phyloP scores from a whole-genome alignment of 257 asterid species.

The Anisodus acutangulus region DNA sequence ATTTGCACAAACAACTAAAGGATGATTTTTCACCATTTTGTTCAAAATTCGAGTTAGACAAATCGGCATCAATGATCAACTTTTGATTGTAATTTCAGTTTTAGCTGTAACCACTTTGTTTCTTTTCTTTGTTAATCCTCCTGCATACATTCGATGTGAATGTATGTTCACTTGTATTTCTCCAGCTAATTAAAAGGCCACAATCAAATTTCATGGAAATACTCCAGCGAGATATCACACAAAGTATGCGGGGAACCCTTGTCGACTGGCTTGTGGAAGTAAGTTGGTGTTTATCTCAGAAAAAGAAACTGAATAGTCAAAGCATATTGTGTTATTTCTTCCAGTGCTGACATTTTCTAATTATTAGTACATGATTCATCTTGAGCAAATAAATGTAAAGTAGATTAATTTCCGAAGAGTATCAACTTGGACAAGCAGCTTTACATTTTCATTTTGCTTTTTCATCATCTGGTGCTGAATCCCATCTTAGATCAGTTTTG shows the following conservation, averaged over 20 bases:
- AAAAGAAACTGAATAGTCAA: not conserved
- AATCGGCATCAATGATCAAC: constrained; percentile 22
- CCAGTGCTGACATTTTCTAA: not conserved
- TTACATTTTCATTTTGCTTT: not conserved
- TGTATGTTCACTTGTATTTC: constrained; percentile 26
- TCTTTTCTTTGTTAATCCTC: not conserved
- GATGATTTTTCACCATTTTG: constrained; percentile 32
- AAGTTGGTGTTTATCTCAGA: constrained; percentile 29
- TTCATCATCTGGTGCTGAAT: not conserved
- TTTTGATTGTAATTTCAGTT: constrained; percentile 15
- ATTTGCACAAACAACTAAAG: constrained; percentile 32
- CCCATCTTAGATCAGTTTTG: not conserved
- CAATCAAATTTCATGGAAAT: constrained; percentile 67
- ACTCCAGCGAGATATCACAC: constrained; percentile 70
- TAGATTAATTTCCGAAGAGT: not conserved
- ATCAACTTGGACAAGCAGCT: not conserved
- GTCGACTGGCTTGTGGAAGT: constrained; percentile 98
- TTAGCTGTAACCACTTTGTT: not conserved
- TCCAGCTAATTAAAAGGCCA: constrained; percentile 65
- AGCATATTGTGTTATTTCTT: not conserved
- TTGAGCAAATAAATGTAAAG: not conserved
- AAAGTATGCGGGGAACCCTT: constrained; percentile 76
- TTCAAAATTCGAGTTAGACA: not conserved
- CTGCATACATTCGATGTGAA: too few species aligned
- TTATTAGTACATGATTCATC: constrained; percentile 5